Base-by-base conservation (phyloP, 495 filamentous ascomycete species). In the Xylaria flabelliformis region DNA sequence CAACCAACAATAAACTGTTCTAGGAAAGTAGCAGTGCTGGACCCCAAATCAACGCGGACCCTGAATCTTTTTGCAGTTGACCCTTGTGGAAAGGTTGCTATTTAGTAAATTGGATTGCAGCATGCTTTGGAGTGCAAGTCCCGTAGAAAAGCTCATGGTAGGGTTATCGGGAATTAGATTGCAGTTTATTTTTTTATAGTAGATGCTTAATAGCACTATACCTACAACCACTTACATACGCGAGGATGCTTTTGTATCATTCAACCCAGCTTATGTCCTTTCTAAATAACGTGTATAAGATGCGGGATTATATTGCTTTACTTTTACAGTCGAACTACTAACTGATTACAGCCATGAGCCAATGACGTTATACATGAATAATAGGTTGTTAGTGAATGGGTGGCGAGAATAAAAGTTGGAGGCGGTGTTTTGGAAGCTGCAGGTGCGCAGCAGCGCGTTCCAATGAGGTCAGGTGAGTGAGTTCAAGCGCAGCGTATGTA, bases 331-430 rank as follows among this genome's bases (percentile, higher is more conserved):
- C 10, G 26, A n/a, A n/a, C n/a, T 32, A 56, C 13, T 21, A 15
- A 19, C 56, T 17, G 19, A 12, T 5, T 44, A 46, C 13, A 5
- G 10, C 6, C 3, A 32, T 19, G 36, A 50, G 63, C 50, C 63
- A 65, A 12, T 4, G 15, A 15, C 12, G 12, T 36, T 48, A 29
- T n/a, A 50, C 9, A 10, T 17, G 13, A 12, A 21, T 63, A 13
- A 65, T 17, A 17, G 19, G 21, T 56, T 4, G 51, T 12, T 42
- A 10, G 39, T 42, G 12, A 42, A 42, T 42, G 39, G 39, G 10
- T 42, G 50, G 50, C 44, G 50, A 58, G 65, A 56, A 67, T 55
- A 67, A 44, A 44, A 34, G 50, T 44, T 24, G 51, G 65, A 44
- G 48, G 51, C 50, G 65, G 29, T 41, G 63, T 65, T 65, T 21